Conservation (phyloP, 805 yeast species). For the Ogataea trehalophila region DNA sequence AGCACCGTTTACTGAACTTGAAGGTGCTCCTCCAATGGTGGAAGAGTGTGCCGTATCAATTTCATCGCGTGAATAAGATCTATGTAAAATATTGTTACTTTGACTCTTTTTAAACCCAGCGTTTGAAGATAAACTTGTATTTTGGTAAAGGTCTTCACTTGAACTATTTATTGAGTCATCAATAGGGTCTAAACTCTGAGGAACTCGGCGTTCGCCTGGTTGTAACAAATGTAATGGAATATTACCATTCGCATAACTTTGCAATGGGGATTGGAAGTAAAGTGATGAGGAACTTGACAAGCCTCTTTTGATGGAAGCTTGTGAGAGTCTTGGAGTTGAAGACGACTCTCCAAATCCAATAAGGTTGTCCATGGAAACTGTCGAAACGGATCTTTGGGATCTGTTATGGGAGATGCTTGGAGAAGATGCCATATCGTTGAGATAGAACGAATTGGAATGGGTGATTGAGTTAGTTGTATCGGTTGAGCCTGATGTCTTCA, state of each 20-base stretch:
- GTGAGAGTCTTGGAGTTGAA: slow-evolving; percentile 35
- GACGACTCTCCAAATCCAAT: slow-evolving; percentile 47
- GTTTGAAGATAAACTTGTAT: slow-evolving; percentile 12
- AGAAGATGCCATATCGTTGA: slow-evolving; percentile 29
- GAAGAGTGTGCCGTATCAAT: slow-evolving; percentile 21
- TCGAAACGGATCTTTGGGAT: slow-evolving; percentile 22
- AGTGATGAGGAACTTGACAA: not conserved
- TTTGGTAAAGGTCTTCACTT: slow-evolving; percentile 12
- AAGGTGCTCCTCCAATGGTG: slow-evolving; percentile 17
- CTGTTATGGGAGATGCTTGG: slow-evolving; percentile 16
- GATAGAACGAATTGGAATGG: slow-evolving; percentile 18
- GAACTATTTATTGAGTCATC: slow-evolving; percentile 8
- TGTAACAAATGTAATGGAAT: too few species aligned
- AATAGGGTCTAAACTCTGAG: slow-evolving; percentile 9
- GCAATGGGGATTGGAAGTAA: not conserved
- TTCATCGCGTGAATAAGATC: slow-evolving; percentile 15
- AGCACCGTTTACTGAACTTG: slow-evolving; percentile 13
- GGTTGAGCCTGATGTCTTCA: not conserved
- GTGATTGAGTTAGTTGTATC: not conserved
- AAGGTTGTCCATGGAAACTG: slow-evolving; percentile 22
- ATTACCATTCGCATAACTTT: not conserved
- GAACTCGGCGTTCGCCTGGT: slow-evolving; percentile 1
- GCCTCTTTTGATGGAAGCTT: not conserved
- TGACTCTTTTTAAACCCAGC: slow-evolving; percentile 5
- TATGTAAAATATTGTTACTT: slow-evolving; percentile 8